Base-by-base conservation (phyloP, 129 eudicot genomes). In the Flaveria ramosissima region DNA sequence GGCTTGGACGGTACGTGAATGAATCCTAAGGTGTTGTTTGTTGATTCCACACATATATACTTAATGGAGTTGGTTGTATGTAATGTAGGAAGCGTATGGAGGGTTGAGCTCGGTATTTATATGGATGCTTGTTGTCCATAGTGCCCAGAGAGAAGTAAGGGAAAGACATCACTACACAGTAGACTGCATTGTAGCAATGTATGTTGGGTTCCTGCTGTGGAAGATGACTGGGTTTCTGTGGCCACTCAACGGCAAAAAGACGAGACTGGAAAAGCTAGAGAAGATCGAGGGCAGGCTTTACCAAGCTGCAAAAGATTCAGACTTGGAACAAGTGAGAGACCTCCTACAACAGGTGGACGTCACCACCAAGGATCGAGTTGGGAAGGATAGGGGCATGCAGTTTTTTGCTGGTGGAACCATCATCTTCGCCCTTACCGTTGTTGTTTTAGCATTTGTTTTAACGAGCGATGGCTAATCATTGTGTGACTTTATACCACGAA, bases 121-220 rank as follows among this genome's bases (percentile, higher is more conserved):
- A 17, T 95, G 99, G 99, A 64, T 82, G 75, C 94, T 95, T 23
- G 97, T 95, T 43, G 14, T 83, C 16, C 99, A 95, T 81, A 95
- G 99, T 79, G 96, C 94, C 30, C 99, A 95, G 72, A 85, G 99
- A 80, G 99, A 95, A 86, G 84, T 95, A 66, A 82, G 99, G 47
- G 99, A 95, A 77, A 96, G 92, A 24, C 96, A 95, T 78, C 99
- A 95, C 71, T 95, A 95, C 80, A 91, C 83, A 53, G 96, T 89
- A 36, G 99, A 95, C 74, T 88, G 96, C 56, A 20, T 95, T 36
- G 85, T 86, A 19, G 97, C 97, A 47, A 87, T 95, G 65, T 95
- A 95, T 68, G 90, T 95, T 4, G 99, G 96, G 19, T 78, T 95
- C 79, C 75, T 95, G n/a, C 57, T 95, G 52, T 95, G 99, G 99